A percentile compares a stretch with the other conserved stretches of the same genome.
These are phyloP conservation scores for Coleophoma cylindrospora DNA, from an alignment of 2,329 filamentous ascomycete species.

Conservation along the genomic window DNA sequence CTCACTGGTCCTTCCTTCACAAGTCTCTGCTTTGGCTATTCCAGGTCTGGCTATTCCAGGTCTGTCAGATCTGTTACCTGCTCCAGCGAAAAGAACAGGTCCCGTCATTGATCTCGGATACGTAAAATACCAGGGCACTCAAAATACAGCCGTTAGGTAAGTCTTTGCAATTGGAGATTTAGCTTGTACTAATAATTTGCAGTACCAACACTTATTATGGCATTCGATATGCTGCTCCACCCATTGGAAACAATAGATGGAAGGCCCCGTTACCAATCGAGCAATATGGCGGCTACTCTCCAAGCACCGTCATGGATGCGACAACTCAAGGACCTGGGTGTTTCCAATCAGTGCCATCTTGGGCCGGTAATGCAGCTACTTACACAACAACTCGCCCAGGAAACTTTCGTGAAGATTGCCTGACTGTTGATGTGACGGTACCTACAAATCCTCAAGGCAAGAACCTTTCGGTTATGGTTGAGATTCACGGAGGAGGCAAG, in stretches of 20 bases:
- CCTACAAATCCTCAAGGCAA: background rate
- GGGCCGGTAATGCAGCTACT: background rate
- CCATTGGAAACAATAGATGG: background rate
- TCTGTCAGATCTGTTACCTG: no score
- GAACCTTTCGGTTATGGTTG: background rate
- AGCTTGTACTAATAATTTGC: background rate
- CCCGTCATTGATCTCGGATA: background rate
- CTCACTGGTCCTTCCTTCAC: no score
- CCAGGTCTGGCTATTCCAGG: no score
- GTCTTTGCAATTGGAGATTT: background rate
- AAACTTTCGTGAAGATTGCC: background rate
- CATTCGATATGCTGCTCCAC: slow-evolving; percentile 1
- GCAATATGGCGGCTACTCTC: background rate
- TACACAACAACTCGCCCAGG: background rate
- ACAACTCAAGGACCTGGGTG: background rate
- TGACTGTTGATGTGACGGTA: background rate
- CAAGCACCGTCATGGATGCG: background rate
- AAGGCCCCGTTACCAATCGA: background rate
- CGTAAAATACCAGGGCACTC: background rate
- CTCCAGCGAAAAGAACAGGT: background rate
- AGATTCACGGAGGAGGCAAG: background rate
- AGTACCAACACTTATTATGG: slow-evolving; percentile 1
- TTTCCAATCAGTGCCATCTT: background rate
- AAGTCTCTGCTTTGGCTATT: no score
- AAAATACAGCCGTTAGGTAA: background rate